These are phyloP conservation scores for Boletales sp. DNA, from an alignment of 768 basidiomycete genomes.

Conservation along the genomic window DNA sequence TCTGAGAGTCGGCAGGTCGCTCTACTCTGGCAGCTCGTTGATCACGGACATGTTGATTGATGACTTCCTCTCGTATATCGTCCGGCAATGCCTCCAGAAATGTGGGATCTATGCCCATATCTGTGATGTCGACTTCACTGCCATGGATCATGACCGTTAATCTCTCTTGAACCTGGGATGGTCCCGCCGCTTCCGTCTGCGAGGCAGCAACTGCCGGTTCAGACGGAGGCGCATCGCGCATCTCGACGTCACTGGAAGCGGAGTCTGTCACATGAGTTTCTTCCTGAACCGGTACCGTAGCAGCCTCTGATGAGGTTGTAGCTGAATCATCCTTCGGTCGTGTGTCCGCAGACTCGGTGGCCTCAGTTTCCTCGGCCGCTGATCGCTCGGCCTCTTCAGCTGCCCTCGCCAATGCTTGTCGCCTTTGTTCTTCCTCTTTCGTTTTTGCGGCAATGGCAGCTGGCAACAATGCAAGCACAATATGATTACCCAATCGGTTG, in stretches of 20 bases:
- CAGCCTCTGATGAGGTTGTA: slow-evolving; percentile 10
- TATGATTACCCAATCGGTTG: slow-evolving; percentile 64
- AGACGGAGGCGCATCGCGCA: slow-evolving; percentile 37
- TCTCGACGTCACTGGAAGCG: slow-evolving; percentile 43
- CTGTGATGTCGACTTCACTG: slow-evolving; percentile 92
- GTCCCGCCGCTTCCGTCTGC: slow-evolving; percentile 19
- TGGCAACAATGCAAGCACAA: slow-evolving; percentile 72
- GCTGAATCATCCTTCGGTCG: slow-evolving; percentile 13
- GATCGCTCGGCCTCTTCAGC: slow-evolving; percentile 42
- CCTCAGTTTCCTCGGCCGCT: slow-evolving; percentile 31
- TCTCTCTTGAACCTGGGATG: slow-evolving; percentile 50
- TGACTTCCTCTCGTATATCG: slow-evolving; percentile 97
- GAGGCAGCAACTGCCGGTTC: slow-evolving; percentile 18
- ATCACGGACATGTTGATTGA: slow-evolving; percentile 96
- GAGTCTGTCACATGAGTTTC: slow-evolving; percentile 31
- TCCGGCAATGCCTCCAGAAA: slow-evolving; percentile 98
- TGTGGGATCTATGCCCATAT: slow-evolving; percentile 96
- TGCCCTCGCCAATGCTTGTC: slow-evolving; percentile 50
- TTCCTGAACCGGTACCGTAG: slow-evolving; percentile 10
- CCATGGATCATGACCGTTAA: slow-evolving; percentile 92
- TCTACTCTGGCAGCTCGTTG: slow-evolving; percentile 76
- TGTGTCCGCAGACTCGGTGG: slow-evolving; percentile 27
- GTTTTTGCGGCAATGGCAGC: slow-evolving; percentile 63
- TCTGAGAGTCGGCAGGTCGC: slow-evolving; percentile 77
- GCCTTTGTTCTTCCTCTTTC: slow-evolving; percentile 36